Conservation (phyloP, 805 yeast genomes). For the Suhomyces prunicola region DNA sequence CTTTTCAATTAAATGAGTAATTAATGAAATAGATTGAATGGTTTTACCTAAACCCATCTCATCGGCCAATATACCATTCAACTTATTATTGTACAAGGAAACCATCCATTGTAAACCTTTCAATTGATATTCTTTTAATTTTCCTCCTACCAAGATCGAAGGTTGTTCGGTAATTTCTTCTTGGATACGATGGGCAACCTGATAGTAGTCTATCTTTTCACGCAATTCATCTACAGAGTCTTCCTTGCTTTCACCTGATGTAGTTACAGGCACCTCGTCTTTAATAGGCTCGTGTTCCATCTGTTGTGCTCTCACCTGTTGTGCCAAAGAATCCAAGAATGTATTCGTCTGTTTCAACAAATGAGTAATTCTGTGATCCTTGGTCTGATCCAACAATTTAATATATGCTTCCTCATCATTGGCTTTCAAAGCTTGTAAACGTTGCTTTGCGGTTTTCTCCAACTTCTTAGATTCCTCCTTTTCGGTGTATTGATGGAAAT, state of each 20-base stretch:
- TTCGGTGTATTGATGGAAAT: constrained; percentile 57
- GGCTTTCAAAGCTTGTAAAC: constrained; percentile 82
- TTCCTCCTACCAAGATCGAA: constrained; percentile 68
- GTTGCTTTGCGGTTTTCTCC: constrained; percentile 81
- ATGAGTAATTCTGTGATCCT: constrained; percentile 84
- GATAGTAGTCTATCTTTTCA: constrained; percentile 74
- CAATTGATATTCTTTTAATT: constrained; percentile 70
- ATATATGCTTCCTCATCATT: constrained; percentile 88
- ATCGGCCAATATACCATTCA: constrained; percentile 64
- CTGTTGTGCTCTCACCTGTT: constrained; percentile 77
- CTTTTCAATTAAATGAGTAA: constrained; percentile 65
- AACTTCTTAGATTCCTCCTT: constrained; percentile 72
- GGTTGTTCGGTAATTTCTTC: constrained; percentile 71
- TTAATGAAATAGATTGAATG: constrained; percentile 72
- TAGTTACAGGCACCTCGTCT: constrained; percentile 25
- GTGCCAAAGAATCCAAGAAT: constrained; percentile 73
- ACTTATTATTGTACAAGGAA: constrained; percentile 55
- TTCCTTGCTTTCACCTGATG: constrained; percentile 31
- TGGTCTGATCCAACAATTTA: constrained; percentile 78
- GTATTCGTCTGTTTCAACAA: constrained; percentile 74
- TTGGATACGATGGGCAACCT: constrained; percentile 73
- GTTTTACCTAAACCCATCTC: constrained; percentile 71
- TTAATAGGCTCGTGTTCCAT: constrained; percentile 27
- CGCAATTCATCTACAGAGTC: constrained; percentile 50
- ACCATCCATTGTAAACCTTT: constrained; percentile 70